Evolutionary conservation across 2,329 filamentous ascomycete species (phyloP).

Genomic region (Cucurbitaria berberidis): DNA sequence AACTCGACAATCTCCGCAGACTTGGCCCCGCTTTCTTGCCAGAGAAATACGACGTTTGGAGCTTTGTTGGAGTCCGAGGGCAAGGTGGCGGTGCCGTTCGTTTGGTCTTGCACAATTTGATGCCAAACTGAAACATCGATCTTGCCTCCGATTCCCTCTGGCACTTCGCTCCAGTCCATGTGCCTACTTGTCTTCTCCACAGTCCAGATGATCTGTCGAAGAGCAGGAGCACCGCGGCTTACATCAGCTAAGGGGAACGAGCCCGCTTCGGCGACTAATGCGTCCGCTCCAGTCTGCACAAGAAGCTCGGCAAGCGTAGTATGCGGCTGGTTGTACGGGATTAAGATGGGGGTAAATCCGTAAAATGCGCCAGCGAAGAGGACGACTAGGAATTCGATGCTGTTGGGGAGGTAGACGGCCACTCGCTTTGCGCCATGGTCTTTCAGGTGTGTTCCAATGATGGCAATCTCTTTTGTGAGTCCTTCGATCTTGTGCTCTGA

Average conservation of each 20-base stretch:
- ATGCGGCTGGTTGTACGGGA: slow-evolving; percentile 80
- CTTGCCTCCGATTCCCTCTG: slow-evolving; percentile 73
- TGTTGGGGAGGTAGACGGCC: slow-evolving; percentile 91
- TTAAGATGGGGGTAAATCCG: slow-evolving; percentile 79
- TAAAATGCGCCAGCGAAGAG: slow-evolving; percentile 91
- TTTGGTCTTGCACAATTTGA: slow-evolving; percentile 75
- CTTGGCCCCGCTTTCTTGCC: slow-evolving; percentile 60
- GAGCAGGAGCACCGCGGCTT: slow-evolving; percentile 69
- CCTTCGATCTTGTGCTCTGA: slow-evolving; percentile 74
- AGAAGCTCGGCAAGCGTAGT: slow-evolving; percentile 75
- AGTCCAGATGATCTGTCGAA: slow-evolving; percentile 86
- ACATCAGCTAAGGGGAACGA: slow-evolving; percentile 81
- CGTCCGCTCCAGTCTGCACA: slow-evolving; percentile 75
- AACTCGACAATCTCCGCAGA: slow-evolving; percentile 76
- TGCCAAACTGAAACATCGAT: slow-evolving; percentile 92
- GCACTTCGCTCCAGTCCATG: slow-evolving; percentile 93
- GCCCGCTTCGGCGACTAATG: slow-evolving; percentile 82
- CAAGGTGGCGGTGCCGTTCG: slow-evolving; percentile 63
- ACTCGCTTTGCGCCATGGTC: slow-evolving; percentile 74
- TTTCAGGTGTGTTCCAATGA: slow-evolving; percentile 78
- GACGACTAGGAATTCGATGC: slow-evolving; percentile 80
- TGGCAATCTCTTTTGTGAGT: slow-evolving; percentile 83
- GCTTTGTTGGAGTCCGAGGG: slow-evolving; percentile 64
- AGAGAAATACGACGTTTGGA: slow-evolving; percentile 67
- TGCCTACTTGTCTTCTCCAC: slow-evolving; percentile 89